A percentile compares a stretch with the other conserved stretches of the same genome.
phyloP scores from a whole-genome alignment of 2,329 filamentous ascomycete species.

The Fusarium continuum region DNA sequence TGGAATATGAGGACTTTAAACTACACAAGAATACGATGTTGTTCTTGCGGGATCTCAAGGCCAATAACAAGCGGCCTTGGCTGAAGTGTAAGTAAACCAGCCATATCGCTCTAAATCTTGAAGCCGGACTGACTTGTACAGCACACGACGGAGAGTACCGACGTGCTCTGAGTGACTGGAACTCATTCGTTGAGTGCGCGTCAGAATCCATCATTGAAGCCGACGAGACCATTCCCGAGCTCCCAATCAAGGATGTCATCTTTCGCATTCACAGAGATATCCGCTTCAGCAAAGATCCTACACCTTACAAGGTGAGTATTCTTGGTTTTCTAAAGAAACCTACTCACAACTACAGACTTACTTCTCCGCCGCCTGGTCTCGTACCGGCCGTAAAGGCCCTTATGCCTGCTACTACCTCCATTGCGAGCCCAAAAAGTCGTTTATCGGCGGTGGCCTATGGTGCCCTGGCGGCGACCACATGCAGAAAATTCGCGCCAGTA shows the following conservation, averaged over 20 bases:
- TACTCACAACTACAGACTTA: constrained; percentile 64
- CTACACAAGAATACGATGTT: constrained; percentile 67
- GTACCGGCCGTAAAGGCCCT: constrained; percentile 85
- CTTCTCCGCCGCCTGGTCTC: constrained; percentile 87
- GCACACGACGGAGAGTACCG: constrained; percentile 84
- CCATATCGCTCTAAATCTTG: not conserved
- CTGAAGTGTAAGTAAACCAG: constrained; percentile 59
- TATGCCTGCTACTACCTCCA: constrained; percentile 93
- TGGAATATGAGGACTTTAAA: constrained; percentile 60
- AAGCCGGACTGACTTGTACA: constrained; percentile 48
- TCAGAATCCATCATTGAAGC: constrained; percentile 74
- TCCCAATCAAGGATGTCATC: constrained; percentile 85
- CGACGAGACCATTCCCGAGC: constrained; percentile 85
- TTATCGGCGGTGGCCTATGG: constrained; percentile 86
- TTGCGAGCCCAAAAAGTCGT: constrained; percentile 74
- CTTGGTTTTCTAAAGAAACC: not conserved
- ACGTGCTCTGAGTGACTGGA: constrained; percentile 81
- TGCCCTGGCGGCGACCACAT: constrained; percentile 75
- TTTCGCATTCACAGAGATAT: constrained; percentile 91
- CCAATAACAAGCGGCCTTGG: constrained; percentile 68
- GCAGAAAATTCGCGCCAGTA: constrained; percentile 73
- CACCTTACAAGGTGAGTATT: constrained; percentile 80
- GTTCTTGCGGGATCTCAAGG: constrained; percentile 67
- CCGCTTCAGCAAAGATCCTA: constrained; percentile 83
- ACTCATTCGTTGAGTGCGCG: constrained; percentile 77